These are phyloP conservation scores for Mycena filopes DNA, from an alignment of 768 basidiomycete species.

Conservation along the genomic window DNA sequence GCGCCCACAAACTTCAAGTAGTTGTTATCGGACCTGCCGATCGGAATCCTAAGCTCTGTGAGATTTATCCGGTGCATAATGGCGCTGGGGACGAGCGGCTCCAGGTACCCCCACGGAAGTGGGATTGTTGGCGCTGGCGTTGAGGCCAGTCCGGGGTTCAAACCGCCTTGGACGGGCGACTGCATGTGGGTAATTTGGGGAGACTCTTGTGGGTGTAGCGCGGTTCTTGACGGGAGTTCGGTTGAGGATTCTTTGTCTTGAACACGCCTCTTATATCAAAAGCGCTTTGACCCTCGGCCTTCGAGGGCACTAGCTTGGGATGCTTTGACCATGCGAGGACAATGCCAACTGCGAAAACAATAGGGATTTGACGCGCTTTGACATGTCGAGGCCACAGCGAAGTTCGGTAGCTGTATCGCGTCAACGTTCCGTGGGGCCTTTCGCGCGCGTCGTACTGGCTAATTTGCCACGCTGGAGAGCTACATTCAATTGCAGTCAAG, in stretches of 20 bases:
- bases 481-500: too few relatives aligned
- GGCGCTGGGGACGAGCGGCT: conserved; percentile 8
- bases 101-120: conserved; percentile 24
- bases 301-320: conserved; percentile 16
- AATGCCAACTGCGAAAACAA: conserved; percentile 3
- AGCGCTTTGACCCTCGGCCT: conserved; percentile 18
- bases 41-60: not conserved
- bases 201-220: not conserved
- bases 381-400: not conserved
- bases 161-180: not conserved
- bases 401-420: too few relatives aligned
- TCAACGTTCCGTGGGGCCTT: too few relatives aligned
- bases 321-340: not conserved
- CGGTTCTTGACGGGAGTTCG: not conserved
- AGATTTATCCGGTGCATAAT: conserved; percentile 8
- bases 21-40: conserved; percentile 1
- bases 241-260: not conserved
- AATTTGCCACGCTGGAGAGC: too few relatives aligned
- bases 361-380: conserved; percentile 7
- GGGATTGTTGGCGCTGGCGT: not conserved
- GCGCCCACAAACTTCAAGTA: conserved; percentile 1
- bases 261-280: conserved; percentile 15
- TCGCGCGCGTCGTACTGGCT: too few relatives aligned
- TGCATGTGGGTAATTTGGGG: conserved; percentile 5
- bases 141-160: not conserved